Evolutionary conservation across 2,329 filamentous ascomycete genomes (phyloP), one percentile per base, ranked within the genome.

Genomic region (Chrysoporthe puriensis): DNA sequence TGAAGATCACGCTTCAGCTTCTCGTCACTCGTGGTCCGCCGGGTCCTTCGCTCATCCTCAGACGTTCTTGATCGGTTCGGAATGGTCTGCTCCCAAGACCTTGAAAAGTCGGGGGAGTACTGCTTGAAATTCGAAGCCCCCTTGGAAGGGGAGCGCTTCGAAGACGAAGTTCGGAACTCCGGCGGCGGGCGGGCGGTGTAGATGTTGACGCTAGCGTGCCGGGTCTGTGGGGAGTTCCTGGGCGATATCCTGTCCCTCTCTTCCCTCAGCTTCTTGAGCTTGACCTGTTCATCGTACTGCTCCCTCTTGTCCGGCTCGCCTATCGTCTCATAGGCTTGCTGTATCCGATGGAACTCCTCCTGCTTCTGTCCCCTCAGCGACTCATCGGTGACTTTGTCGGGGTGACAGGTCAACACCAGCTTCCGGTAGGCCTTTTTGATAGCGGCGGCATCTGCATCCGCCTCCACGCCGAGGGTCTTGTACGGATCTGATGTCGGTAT

Each of bases 271-370:
- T 90, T 87, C 62, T 86, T 87, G 70, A 94, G 78, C 73, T 85
- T 88, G 70, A 91, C 83, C 76, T 90, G 86, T 63, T 93, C 89
- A 79, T 98, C 93, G 78, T 97, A 97, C 72, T 89, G 88, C 68
- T 83, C 79, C 69, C 93, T 85, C 76, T 90, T 88, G 7, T 82
- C 84, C 40, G 95, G 91, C 76, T 97, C 90, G 74, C 88, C 92
- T 69, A 99, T 87, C 42, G 96, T 84, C 79, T 98, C 96, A 79
- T 97, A 99, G 62, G 96, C 94, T 74, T 94, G 88, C 78, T 97
- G 94, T 44, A 98, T 92, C 77, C 89, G 90, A 79, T 97, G 94
- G 75, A 98, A 99, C 79, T 97, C 90, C 73, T 93, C 90, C 73
- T 92, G 89, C 78, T 94, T 96, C 73, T 88, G 82, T 68, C 88